Evolutionary conservation across 345 rosid species (phyloP), one percentile per base, ranked within the genome.

Genomic region (Arabis alpina): DNA sequence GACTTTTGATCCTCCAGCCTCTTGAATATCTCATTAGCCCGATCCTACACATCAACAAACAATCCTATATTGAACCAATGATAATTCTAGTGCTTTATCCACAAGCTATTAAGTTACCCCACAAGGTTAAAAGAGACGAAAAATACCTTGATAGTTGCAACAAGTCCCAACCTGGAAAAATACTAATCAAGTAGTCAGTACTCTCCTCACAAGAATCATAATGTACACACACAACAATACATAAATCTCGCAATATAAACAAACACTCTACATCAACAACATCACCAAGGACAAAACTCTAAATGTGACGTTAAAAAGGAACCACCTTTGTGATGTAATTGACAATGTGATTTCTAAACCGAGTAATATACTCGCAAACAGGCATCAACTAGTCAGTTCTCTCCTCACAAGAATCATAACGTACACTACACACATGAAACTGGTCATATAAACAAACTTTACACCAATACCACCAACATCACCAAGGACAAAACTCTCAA

Each of bases 1-100:
- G 99, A 92, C 81, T 94, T 94, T 56, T 92, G 97, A 76, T 94
- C 99, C 80, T 94, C 98, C 71, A 94, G 86, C 84, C 85, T 88
- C 87, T 94, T 94, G 57, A 80, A 91, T 70, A 92, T 89, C 92
- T 91, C 99, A 84, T 92, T 94, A 45, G 99, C 99, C 53, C 97
- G 93, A 73, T 92, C 99, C 99, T 94, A 80, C 71, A 72, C 48
- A 64, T 0, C n/a, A 23, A 72, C 49, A 53, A 56, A 54, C 64
- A 6, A 54, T 0, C 45, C 30, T 23, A 49, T 49, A 61, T 14
- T 3, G 48, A 54, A n/a, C n/a, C n/a, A n/a, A n/a, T n/a, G n/a
- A n/a, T n/a, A n/a, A n/a, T n/a, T n/a, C n/a, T n/a, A n/a, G n/a
- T n/a, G n/a, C n/a, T n/a, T n/a, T n/a, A n/a, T n/a, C n/a, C n/a